Evolutionary conservation across 2,329 filamentous ascomycete species (phyloP).

Genomic region (Alternaria angustiovoidea): DNA sequence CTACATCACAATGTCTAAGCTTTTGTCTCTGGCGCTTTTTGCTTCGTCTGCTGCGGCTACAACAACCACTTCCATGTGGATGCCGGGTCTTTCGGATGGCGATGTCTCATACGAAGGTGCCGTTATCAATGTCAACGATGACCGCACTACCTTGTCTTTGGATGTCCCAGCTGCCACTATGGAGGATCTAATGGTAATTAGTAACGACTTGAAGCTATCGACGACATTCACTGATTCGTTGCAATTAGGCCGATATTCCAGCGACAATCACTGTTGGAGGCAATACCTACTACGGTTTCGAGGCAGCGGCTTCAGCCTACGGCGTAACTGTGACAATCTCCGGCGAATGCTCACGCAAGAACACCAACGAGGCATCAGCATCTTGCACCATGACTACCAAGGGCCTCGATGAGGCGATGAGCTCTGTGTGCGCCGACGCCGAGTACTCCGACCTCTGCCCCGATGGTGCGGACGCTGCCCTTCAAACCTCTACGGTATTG

Average conservation of each 20-base stretch:
- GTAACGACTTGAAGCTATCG: background rate
- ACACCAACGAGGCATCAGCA: constrained; percentile 19
- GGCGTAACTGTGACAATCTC: constrained; percentile 17
- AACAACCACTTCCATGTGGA: constrained; percentile 41
- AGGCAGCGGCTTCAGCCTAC: constrained; percentile 14
- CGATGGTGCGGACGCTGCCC: background rate
- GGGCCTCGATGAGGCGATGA: constrained; percentile 15
- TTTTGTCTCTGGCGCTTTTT: constrained; percentile 32
- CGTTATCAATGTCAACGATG: constrained; percentile 29
- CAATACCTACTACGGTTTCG: constrained; percentile 28
- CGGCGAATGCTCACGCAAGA: constrained; percentile 22
- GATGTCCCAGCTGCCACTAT: constrained; percentile 9
- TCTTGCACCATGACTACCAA: constrained; percentile 25
- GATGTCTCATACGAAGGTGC: constrained; percentile 30
- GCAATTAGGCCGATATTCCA: background rate
- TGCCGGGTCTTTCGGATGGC: constrained; percentile 25
- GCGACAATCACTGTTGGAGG: constrained; percentile 25
- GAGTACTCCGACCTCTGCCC: background rate
- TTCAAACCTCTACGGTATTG: background rate
- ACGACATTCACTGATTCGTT: constrained; percentile 2
- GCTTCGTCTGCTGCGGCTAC: constrained; percentile 33
- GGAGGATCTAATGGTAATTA: background rate
- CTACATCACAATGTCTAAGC: constrained; percentile 30
- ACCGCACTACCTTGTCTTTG: constrained; percentile 31
- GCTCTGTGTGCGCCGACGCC: constrained; percentile 17